Conservation (phyloP, 208 protist species). For the Porcisia hertigi region DNA sequence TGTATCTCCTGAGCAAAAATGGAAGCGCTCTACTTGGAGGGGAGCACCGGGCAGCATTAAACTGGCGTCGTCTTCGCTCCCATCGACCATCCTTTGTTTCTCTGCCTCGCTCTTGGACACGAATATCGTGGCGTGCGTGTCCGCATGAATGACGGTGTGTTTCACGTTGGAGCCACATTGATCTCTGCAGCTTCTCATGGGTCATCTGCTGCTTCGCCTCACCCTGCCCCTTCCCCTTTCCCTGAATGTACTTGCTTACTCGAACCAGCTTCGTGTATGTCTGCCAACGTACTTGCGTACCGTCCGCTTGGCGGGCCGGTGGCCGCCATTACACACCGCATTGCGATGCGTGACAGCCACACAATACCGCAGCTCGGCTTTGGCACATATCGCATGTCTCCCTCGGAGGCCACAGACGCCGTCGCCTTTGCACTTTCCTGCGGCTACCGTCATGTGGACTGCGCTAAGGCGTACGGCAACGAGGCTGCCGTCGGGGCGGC, state of each 20-base stretch:
- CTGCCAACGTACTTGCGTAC: conserved; percentile 9
- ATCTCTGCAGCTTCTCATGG: neutral
- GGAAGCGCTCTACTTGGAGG: neutral
- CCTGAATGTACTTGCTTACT: neutral
- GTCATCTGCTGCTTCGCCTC: neutral
- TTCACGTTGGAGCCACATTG: neutral
- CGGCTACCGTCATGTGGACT: conserved; percentile 92
- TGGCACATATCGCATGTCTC: conserved; percentile 82
- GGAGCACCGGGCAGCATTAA: neutral
- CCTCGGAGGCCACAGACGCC: conserved; percentile 41
- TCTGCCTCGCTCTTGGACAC: neutral
- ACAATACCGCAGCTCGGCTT: conserved; percentile 87
- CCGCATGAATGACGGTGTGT: neutral
- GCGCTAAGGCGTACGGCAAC: conserved; percentile 91
- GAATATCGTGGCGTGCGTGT: neutral
- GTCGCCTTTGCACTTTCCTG: conserved; percentile 73
- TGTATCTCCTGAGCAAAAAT: neutral
- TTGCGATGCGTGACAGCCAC: conserved; percentile 52
- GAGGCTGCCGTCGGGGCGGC: conserved; percentile 88
- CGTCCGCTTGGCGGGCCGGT: conserved; percentile 24
- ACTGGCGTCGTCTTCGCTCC: neutral
- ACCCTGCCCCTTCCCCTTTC: neutral
- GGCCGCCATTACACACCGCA: conserved; percentile 26
- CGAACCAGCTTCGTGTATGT: conserved; percentile 3
- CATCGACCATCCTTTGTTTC: neutral